A percentile compares a stretch with the other conserved stretches of the same genome.
These are phyloP conservation scores for Apophysomyces ossiformis DNA, from an alignment of 371 early-diverging fungal species.

Conservation along the genomic window DNA sequence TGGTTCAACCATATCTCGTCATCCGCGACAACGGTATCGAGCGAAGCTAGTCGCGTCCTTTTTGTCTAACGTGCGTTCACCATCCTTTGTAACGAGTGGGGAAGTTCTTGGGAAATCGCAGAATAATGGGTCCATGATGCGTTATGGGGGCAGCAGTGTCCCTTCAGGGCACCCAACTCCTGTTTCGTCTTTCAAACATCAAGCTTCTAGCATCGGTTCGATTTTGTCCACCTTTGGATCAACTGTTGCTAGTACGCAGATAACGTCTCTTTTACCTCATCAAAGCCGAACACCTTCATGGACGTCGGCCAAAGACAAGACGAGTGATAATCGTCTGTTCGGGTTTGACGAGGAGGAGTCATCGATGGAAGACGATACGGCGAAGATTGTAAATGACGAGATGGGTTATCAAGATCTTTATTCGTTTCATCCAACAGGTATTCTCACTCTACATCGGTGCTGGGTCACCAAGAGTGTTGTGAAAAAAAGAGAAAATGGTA, in stretches of 20 bases:
- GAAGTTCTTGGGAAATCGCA: background rate
- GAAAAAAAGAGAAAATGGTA: constrained; percentile 55
- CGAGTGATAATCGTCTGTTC: constrained; percentile 45
- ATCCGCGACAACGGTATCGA: constrained; percentile 11
- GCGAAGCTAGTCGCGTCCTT: constrained; percentile 45
- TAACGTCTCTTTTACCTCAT: constrained; percentile 22
- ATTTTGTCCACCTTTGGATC: constrained; percentile 44
- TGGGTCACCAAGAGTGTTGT: constrained; percentile 59
- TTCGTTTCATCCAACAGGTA: constrained; percentile 61
- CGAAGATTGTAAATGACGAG: constrained; percentile 44
- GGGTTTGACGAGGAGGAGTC: constrained; percentile 59
- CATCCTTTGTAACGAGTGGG: constrained; percentile 10
- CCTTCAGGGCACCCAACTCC: constrained; percentile 13
- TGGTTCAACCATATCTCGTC: background rate
- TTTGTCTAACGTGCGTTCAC: constrained; percentile 34
- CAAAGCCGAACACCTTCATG: constrained; percentile 24
- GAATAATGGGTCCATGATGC: background rate
- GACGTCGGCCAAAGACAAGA: constrained; percentile 34
- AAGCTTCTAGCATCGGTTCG: constrained; percentile 39
- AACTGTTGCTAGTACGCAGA: constrained; percentile 27
- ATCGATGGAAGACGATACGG: constrained; percentile 29
- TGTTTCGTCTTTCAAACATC: constrained; percentile 32
- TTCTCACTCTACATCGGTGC: constrained; percentile 63
- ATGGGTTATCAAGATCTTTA: constrained; percentile 63
- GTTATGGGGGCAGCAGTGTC: background rate